Evolutionary conservation across 768 basidiomycete species (phyloP).

Genomic region (Suillus paluster): DNA sequence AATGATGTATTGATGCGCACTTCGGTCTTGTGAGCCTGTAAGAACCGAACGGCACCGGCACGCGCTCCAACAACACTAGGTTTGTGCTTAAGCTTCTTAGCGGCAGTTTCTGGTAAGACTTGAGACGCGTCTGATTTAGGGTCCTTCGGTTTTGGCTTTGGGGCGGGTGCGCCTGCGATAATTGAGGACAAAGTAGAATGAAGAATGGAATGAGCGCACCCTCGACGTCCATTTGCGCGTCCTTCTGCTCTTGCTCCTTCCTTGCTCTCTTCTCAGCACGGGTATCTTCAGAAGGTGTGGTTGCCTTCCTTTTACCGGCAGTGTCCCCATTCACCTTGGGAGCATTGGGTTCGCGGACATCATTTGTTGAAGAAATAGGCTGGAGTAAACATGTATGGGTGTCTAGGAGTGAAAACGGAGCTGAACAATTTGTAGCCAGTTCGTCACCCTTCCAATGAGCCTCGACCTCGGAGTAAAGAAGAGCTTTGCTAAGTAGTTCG

Average conservation of each 20-base stretch:
- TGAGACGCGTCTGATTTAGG: constrained; percentile 25
- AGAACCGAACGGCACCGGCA: constrained; percentile 48
- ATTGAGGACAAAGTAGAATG: constrained; percentile 5
- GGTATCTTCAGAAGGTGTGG: constrained; percentile 47
- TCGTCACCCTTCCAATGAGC: constrained; percentile 75
- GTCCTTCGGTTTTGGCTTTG: constrained; percentile 22
- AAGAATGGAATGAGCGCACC: constrained; percentile 36
- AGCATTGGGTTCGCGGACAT: constrained; percentile 16
- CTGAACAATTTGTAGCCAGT: constrained; percentile 67
- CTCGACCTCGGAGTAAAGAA: constrained; percentile 84
- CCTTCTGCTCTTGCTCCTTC: constrained; percentile 48
- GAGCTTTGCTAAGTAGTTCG: constrained; percentile 78
- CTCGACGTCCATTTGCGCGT: constrained; percentile 45
- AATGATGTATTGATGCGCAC: constrained; percentile 11
- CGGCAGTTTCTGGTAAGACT: constrained; percentile 19
- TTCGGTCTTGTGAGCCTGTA: constrained; percentile 59
- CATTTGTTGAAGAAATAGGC: constrained; percentile 28
- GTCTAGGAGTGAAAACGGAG: constrained; percentile 75
- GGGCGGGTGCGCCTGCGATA: constrained; percentile 17
- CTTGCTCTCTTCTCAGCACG: constrained; percentile 69
- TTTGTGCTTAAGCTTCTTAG: constrained; percentile 42
- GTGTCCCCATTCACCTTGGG: constrained; percentile 22
- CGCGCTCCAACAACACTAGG: constrained; percentile 36
- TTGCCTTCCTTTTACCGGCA: constrained; percentile 56
- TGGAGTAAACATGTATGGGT: constrained; percentile 71